A percentile compares a stretch with the other conserved stretches of the same genome.
Evolutionary conservation across 306 rosid genomes (phyloP).

Genomic region (Sechiopsis laciniata): DNA sequence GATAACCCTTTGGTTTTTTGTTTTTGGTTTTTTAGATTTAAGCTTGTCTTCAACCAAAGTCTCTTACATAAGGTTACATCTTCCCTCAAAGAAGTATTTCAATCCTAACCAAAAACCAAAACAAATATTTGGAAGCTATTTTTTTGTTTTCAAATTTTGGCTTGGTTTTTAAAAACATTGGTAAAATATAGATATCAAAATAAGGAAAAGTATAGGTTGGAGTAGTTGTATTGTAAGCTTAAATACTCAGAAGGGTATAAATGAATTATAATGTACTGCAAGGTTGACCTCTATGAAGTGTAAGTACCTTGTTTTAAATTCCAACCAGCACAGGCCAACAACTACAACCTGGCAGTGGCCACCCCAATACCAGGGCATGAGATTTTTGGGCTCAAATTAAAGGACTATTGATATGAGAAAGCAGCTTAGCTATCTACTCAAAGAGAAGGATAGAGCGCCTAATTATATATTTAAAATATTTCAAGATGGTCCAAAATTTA

Average conservation of each 20-base stretch:
- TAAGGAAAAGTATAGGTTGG: too few relatives aligned
- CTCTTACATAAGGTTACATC: too few relatives aligned
- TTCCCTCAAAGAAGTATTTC: too few relatives aligned
- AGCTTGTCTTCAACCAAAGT: too few relatives aligned
- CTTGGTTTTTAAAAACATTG: too few relatives aligned
- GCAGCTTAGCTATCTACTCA: neutral
- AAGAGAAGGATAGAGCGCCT: neutral
- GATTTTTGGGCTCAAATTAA: neutral
- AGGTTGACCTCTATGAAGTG: neutral
- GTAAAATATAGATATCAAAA: too few relatives aligned
- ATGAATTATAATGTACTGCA: neutral
- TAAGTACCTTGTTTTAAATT: slow-evolving; percentile 5
- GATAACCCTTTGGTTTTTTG: too few relatives aligned
- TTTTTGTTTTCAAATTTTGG: too few relatives aligned
- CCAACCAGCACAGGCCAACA: neutral
- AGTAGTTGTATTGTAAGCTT: too few relatives aligned
- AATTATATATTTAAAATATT: neutral
- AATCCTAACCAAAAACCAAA: too few relatives aligned
- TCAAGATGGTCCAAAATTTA: slow-evolving; percentile 2
- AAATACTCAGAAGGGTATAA: neutral
- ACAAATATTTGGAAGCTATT: too few relatives aligned
- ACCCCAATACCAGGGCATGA: neutral
- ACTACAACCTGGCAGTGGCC: slow-evolving; percentile 2
- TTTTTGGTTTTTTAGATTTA: too few relatives aligned
- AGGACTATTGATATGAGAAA: neutral